Evolutionary conservation across 139 green algal genomes (phyloP), one percentile per base, ranked within the genome.

Genomic region (Bryopsis sp.): DNA sequence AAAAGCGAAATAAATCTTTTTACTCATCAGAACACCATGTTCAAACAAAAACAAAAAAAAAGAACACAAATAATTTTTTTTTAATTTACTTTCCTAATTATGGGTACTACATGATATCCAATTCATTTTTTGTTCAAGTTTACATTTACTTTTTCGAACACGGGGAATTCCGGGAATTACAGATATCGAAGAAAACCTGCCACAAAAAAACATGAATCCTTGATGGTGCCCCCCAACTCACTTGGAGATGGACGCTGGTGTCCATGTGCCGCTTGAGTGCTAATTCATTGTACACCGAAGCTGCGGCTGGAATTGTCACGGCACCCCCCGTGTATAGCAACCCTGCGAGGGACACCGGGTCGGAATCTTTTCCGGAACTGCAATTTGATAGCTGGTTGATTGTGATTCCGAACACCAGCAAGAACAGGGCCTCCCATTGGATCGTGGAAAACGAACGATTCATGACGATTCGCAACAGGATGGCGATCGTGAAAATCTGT

Each of bases 201-300:
- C n/a, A n/a, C n/a, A n/a, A n/a, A n/a, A n/a, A n/a, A n/a, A n/a
- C n/a, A n/a, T n/a, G n/a, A n/a, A n/a, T n/a, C n/a, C n/a, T n/a
- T n/a, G 47, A 24, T 22, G 47, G 47, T 22, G 47, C 24, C n/a
- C n/a, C n/a, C n/a, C n/a, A n/a, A 24, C 2, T 6, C 34, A 79
- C 83, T 80, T 93, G 89, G 57, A 97, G 75, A 74, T 96, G 85
- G 39, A 97, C 89, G 64, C 76, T 90, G 0, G 92, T 97, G 50
- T 97, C 91, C 89, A 97, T 97, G 76, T 98, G 84, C 72, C 84
- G 88, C 80, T 97, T 97, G 35, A 97, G 77, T 26, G 89, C 88
- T 71, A 92, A 87, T 72, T 97, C 92, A 73, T 97, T 97, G 72
- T 94, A 97, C 26, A 98, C 93, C 24, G 75, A 89, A 2, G 92